Evolutionary conservation across 1,139 yeast species (phyloP), one percentile per base, ranked within the genome.

Genomic region (Trichomonascaceae sp.): DNA sequence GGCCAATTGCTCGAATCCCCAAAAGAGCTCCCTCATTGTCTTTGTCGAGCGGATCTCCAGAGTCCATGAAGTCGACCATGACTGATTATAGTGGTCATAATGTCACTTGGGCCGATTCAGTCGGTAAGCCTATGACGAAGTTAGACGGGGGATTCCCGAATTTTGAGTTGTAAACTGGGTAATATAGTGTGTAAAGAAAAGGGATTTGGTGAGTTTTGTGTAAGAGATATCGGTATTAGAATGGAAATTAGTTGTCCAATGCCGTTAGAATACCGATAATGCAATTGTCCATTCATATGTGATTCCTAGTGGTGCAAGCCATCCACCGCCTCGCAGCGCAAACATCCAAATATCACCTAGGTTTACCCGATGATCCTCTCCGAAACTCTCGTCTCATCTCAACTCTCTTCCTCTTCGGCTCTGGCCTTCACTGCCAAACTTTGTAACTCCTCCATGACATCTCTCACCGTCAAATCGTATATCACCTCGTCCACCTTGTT

Each of bases 401-500:
- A 22, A 22, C 3, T 22, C 6, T 22, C 24, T 5, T 10, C 12
- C 32, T 27, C 32, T 12, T 27, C 32, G 9, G 12, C 32, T 27
- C 32, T 27, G 5, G 38, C 15, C 38, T n/a, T 32, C 9, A 10
- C 8, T 12, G 38, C 41, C 41, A 36, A 36, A 7, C 17, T 36
- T 17, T 36, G 41, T 13, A 36, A 17, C 17, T 36, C 41, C 41
- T 36, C 41, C 41, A 36, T 36, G 17, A 36, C 41, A 13, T 36
- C 65, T 8, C 70, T 53, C 10, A 68, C 58, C 9, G 68, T 59
- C 49, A 68, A 45, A 54, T 68, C 71, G 50, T 67, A 68, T 13
- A 68, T 66, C 12, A 68, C 63, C 52, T 67, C 71, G 52, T 70
- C 73, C 17, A 68, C 67, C 53, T 67, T 67, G 56, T 69, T 69